Percentiles rank a stretch among this genome's conserved stretches.
Evolutionary conservation across 371 early-diverging fungal species (phyloP).

Genomic region (Haplosporangium sp.): DNA sequence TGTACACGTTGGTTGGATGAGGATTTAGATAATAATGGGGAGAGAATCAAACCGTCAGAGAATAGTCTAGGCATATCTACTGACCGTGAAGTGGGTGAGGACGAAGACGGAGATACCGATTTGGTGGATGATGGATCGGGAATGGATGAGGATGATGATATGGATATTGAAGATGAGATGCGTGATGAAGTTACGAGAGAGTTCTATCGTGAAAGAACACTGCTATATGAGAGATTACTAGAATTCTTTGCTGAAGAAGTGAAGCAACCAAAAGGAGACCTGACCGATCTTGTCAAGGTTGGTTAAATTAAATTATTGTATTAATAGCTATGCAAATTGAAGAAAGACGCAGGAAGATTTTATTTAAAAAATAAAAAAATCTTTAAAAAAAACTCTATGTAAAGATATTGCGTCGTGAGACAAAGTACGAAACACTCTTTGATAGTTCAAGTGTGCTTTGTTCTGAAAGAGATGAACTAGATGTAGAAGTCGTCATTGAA

Average conservation of each 20-base stretch:
- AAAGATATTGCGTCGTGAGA: constrained; percentile 31
- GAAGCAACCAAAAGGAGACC: constrained; percentile 83
- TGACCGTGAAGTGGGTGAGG: not conserved
- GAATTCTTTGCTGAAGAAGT: constrained; percentile 83
- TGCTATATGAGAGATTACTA: constrained; percentile 77
- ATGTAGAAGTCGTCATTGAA: not conserved
- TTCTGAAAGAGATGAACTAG: constrained; percentile 3
- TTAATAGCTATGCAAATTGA: too few relatives aligned
- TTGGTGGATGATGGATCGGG: not conserved
- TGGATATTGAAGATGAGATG: constrained; percentile 12
- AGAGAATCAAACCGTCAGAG: constrained; percentile 4
- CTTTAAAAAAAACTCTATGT: not conserved
- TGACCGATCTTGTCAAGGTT: constrained; percentile 76
- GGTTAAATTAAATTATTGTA: constrained; percentile 23
- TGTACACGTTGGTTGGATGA: not conserved
- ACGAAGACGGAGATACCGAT: not conserved
- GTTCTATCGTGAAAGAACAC: constrained; percentile 65
- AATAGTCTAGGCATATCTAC: not conserved
- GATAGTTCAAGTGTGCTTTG: constrained; percentile 54
- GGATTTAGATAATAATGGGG: constrained; percentile 38
- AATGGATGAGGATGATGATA: constrained; percentile 23
- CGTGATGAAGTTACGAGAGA: constrained; percentile 21
- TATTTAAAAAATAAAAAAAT: too few relatives aligned
- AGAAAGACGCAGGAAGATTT: too few relatives aligned
- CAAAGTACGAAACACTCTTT: constrained; percentile 27